phyloP scores from a whole-genome alignment of 2,329 filamentous ascomycete species.

The Intubia oerlemansii region DNA sequence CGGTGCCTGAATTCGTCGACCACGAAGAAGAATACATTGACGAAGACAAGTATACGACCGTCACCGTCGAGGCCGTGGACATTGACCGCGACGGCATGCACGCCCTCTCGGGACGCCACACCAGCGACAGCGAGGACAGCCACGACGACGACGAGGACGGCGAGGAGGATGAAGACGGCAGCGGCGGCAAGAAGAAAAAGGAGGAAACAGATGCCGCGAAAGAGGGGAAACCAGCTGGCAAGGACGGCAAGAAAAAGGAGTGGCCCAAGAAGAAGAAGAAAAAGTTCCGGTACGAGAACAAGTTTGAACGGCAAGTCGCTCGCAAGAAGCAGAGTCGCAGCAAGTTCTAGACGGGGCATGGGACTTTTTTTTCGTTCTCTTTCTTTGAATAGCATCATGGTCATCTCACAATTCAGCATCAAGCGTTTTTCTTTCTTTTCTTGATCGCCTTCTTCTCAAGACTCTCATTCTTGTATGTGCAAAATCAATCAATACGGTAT shows the following conservation, averaged over 20 bases:
- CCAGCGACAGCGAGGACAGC: slow-evolving; percentile 6
- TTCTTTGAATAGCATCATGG: no score
- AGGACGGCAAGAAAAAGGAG: slow-evolving; percentile 20
- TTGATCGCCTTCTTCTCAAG: no score
- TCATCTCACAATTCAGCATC: no score
- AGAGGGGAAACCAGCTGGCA: slow-evolving; percentile 12
- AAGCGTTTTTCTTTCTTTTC: no score
- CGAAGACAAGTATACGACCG: slow-evolving; percentile 87
- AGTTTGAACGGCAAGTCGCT: slow-evolving; percentile 56
- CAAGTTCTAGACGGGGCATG: no score
- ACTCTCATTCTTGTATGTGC: no score
- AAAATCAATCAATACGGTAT: no score
- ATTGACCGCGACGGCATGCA: slow-evolving; percentile 54
- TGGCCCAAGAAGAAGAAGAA: slow-evolving; percentile 59
- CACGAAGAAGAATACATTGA: slow-evolving; percentile 90
- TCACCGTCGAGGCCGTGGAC: slow-evolving; percentile 78
- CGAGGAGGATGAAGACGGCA: slow-evolving; percentile 13
- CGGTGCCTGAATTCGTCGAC: slow-evolving; percentile 33
- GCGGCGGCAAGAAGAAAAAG: slow-evolving; percentile 13
- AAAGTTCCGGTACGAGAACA: slow-evolving; percentile 84
- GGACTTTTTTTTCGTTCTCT: no score
- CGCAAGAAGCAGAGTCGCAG: slow-evolving; percentile 15
- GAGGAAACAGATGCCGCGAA: slow-evolving; percentile 6
- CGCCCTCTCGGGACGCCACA: slow-evolving; percentile 21
- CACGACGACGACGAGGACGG: slow-evolving; percentile 17